Evolutionary conservation across 2,329 filamentous ascomycete species (phyloP), one percentile per base, ranked within the genome.

Genomic region (Sordariomycetes sp.): DNA sequence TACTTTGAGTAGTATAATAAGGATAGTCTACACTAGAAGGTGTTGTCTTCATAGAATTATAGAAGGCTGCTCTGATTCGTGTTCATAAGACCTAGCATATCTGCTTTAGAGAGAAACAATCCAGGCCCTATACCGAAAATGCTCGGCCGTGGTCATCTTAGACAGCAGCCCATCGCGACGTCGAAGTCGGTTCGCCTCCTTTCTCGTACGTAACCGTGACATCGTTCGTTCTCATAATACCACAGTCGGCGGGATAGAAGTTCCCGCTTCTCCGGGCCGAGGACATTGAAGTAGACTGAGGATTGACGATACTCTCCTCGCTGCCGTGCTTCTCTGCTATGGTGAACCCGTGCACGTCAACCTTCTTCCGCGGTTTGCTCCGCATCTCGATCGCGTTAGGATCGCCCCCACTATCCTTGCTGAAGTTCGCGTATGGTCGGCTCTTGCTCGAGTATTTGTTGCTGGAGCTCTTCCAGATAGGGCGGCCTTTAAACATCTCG

Each of bases 401-500:
- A 3, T 40, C 34, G 53, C 28, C 8, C 8, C 28, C 25, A 32
- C 52, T 54, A 12, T 16, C 28, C 32, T 54, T 43, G 55, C 20
- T 24, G 35, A 8, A 24, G 11, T 48, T 53, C 10, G 48, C 40
- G 18, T 54, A 37, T 6, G 22, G 43, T 35, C 20, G 53, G n/a
- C 24, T 20, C 37, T 25, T 54, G 22, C 12, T 25, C 28, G 25
- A 28, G 58, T n/a, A n/a, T n/a, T n/a, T n/a, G 48, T 25, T 54
- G 22, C 12, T 25, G 35, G 25, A 28, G 58, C 56, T n/a, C 32
- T 56, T 68, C 64, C 53, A 54, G n/a, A 54, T 18, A 3, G 40
- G 59, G 5, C 58, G 59, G 5, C 62, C 62, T 24, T 59, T 62
- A 16, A 62, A 22, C 40, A 61, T 58, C 24, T 67, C 66, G 52